Percentiles rank a stretch among this genome's conserved stretches.
phyloP scores from a whole-genome alignment of 2,329 filamentous ascomycete genomes.

The Hypomyces perniciosus region DNA sequence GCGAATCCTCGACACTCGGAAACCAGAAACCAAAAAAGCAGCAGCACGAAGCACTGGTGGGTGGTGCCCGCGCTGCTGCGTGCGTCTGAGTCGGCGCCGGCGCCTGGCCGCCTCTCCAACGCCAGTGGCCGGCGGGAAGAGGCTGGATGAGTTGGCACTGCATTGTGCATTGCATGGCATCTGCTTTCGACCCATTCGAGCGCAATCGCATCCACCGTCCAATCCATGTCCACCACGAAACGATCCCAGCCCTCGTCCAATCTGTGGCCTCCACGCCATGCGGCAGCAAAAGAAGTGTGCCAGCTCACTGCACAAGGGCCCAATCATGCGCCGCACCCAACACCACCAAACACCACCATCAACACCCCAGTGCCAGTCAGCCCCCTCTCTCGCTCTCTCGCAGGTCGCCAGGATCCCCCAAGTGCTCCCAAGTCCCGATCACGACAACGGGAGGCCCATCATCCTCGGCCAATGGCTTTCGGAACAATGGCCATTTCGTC shows the following conservation, averaged over 20 bases:
- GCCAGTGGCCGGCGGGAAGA: constrained; percentile 4
- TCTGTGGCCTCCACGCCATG: constrained; percentile 25
- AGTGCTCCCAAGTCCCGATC: constrained; percentile 4
- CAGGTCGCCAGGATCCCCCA: not conserved
- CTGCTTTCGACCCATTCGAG: constrained; percentile 6
- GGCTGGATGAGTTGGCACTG: constrained; percentile 19
- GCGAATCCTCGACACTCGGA: constrained; percentile 1
- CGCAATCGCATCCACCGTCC: constrained; percentile 15
- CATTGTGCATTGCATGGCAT: constrained; percentile 16
- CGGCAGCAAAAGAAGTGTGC: constrained; percentile 19
- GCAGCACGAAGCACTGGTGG: not conserved
- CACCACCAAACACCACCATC: constrained; percentile 7
- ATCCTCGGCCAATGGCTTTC: constrained; percentile 6
- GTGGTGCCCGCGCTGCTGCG: constrained; percentile 5
- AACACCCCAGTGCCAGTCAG: not conserved
- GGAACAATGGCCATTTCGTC: not conserved
- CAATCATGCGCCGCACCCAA: constrained; percentile 24
- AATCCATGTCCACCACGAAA: constrained; percentile 19
- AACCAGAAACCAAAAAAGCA: not conserved
- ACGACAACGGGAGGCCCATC: constrained; percentile 4
- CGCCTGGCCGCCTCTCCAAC: constrained; percentile 5
- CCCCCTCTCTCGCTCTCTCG: not conserved
- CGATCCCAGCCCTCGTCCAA: constrained; percentile 16
- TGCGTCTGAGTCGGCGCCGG: constrained; percentile 7
- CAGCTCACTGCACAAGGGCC: constrained; percentile 19